Conservation (phyloP, 768 basidiomycete species). For the Leucocoprinus birnbaumii region DNA sequence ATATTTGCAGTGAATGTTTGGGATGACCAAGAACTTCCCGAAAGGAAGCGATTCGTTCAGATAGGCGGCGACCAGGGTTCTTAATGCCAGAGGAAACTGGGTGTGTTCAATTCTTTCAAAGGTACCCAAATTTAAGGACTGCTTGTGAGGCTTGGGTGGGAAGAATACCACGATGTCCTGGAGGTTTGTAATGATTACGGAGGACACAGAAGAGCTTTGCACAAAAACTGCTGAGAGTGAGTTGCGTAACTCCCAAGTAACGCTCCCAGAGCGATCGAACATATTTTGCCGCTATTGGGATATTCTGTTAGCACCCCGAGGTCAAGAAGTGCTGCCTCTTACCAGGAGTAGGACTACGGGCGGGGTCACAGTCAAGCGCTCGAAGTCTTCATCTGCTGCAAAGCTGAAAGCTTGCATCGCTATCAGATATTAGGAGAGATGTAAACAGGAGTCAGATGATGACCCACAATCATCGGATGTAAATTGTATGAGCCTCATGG, state of each 20-base stretch:
- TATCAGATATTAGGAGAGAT: background rate
- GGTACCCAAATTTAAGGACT: background rate
- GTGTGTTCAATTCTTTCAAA: constrained; percentile 15
- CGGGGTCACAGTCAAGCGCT: background rate
- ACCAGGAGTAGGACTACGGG: constrained; percentile 14
- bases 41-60: constrained; percentile 3
- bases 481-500: constrained; percentile 10
- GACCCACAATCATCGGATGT: constrained; percentile 9
- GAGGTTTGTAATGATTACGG: constrained; percentile 14
- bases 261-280: background rate
- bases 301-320: background rate
- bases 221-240: constrained; percentile 11
- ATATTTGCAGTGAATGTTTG: background rate
- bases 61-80: constrained; percentile 14
- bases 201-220: constrained; percentile 6
- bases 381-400: constrained; percentile 7
- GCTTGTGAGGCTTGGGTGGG: background rate
- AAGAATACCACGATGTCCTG: constrained; percentile 12
- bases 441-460: background rate
- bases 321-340: background rate
- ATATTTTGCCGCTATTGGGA: background rate
- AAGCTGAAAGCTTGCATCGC: constrained; percentile 14
- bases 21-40: background rate
- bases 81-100: constrained; percentile 12
- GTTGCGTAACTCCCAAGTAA: no score